phyloP scores from a whole-genome alignment of 768 basidiomycete genomes.

The Tylopilus balloui region DNA sequence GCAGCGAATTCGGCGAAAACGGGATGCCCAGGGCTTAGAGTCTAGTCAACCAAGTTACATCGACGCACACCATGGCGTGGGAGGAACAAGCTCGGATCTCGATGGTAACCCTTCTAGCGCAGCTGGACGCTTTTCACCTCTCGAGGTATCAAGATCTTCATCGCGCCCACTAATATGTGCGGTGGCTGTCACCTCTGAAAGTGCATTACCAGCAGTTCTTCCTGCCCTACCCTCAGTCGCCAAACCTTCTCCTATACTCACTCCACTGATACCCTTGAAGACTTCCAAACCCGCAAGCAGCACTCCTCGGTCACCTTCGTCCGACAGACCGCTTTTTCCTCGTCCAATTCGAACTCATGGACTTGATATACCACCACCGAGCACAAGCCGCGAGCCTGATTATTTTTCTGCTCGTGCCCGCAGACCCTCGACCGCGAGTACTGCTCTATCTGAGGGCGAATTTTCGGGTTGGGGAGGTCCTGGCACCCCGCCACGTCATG shows the following conservation, averaged over 20 bases:
- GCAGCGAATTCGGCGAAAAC: slow-evolving; percentile 40
- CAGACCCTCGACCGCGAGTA: slow-evolving; percentile 41
- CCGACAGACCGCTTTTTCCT: slow-evolving; percentile 29
- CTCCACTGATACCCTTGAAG: slow-evolving; percentile 55
- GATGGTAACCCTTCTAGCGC: slow-evolving; percentile 15
- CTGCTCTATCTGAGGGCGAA: slow-evolving; percentile 46
- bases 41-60: slow-evolving; percentile 14
- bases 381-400: slow-evolving; percentile 38
- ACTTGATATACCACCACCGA: slow-evolving; percentile 34
- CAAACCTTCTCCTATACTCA: slow-evolving; percentile 51
- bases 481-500: slow-evolving; percentile 33
- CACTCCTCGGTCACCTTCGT: slow-evolving; percentile 43
- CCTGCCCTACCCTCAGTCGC: slow-evolving; percentile 43
- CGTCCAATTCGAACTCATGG: slow-evolving; percentile 43
- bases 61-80: slow-evolving; percentile 21
- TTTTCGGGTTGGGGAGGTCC: slow-evolving; percentile 40
- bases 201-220: slow-evolving; percentile 62
- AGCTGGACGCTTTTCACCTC: slow-evolving; percentile 27
- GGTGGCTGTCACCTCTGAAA: slow-evolving; percentile 57
- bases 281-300: slow-evolving; percentile 28
- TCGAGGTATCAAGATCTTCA: slow-evolving; percentile 26
- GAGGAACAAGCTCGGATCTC: slow-evolving; percentile 25
- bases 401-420: slow-evolving; percentile 49
- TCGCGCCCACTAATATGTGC: slow-evolving; percentile 26
- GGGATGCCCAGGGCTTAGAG: slow-evolving; percentile 23